Base-by-base conservation (phyloP, 257 asterid species). In the Forsythia suspensa region DNA sequence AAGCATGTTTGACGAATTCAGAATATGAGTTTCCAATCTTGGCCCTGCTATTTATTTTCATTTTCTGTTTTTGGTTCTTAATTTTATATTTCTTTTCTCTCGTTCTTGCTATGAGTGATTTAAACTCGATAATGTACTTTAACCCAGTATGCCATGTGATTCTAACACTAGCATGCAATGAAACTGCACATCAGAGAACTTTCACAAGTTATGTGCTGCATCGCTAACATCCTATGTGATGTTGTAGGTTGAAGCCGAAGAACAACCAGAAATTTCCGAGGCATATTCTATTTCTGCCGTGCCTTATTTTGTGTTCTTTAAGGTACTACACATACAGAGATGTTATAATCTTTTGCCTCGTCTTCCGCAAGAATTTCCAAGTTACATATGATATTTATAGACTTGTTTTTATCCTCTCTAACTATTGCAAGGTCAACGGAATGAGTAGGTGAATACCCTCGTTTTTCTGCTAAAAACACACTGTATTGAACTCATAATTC, bases 211-310 rank as follows among this genome's bases (percentile, higher is more conserved):
- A 66, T 59, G 65, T 67, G 34, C 2, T 20, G 21, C 69, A 55
- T 78, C 39, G 66, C 70, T 80, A 76, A 72, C 55, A 61, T 78
- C 71, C 72, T 20, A 83, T 24, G 11, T 87, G 78, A 52, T 79
- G 34, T 79, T 80, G 34, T 72, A 96, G 99, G 99, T 92, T 51
- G 98, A 94, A 90, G 99, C 99, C 81, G 99, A 96, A 85, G 99
- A 92, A 80, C 98, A 96, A 74, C 97, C 98, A 37, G 97, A 92
- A 75, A 91, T 96, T 72, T 94, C 97, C 67, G 99, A 94, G 87
- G 90, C 89, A 8, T 86, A 91, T 87, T 84, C 95, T 2, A 96
- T 96, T 75, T 87, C 98, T 80, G 97, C 97, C 34, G 97, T 96
- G 34, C 98, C 99, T 37, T 96, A 48, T 81, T 96, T 96, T 79